Base-by-base conservation (phyloP, 768 basidiomycete species). In the Boletales sp. region DNA sequence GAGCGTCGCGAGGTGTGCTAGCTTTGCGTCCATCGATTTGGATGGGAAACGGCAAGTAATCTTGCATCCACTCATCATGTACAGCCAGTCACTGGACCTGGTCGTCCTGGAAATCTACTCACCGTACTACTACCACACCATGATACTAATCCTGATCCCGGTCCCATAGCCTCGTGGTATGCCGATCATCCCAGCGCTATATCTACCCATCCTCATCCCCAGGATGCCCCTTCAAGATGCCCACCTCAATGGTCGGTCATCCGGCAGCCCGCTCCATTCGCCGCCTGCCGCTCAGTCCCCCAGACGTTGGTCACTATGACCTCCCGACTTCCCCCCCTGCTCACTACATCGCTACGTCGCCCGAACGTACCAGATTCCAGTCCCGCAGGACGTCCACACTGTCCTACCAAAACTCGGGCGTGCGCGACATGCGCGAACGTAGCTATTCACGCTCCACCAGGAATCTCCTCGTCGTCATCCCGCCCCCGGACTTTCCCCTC, bases 391-490 rank as follows among this genome's bases (percentile, higher is more conserved):
- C 68, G 5, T 79, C 80, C 5, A 74, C 80, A 0, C 72, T 86
- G 21, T 67, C 77, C 4, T 87, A 87, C 65, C 73, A 81, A 53
- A 74, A 65, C 48, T 72, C 80, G 14, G 66, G 68, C 24, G 56
- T 74, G 42, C 73, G 75, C 7, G 79, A 82, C 35, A 52, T 60
- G 40, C 73, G 70, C 43, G 77, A 77, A 18, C 72, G 75, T 52
- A 55, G 61, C 21, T 52, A 58, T 14, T 69, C 72, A 43, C 69
- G 76, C 41, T 51, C 40, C 51, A 70, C 68, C 45, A 80, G 74
- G 58, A 79, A 80, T 61, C 75, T 90, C 45, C 71, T 90, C 15
- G 75, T 89, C 35, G 78, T 89, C 19, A 67, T 85, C 34, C 88
- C 88, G 34, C 84, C 88, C 24, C 48, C 72, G 12, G 73, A 79